Conservation (phyloP, 2,329 filamentous ascomycete genomes). For the Ophiobolus disseminans region DNA sequence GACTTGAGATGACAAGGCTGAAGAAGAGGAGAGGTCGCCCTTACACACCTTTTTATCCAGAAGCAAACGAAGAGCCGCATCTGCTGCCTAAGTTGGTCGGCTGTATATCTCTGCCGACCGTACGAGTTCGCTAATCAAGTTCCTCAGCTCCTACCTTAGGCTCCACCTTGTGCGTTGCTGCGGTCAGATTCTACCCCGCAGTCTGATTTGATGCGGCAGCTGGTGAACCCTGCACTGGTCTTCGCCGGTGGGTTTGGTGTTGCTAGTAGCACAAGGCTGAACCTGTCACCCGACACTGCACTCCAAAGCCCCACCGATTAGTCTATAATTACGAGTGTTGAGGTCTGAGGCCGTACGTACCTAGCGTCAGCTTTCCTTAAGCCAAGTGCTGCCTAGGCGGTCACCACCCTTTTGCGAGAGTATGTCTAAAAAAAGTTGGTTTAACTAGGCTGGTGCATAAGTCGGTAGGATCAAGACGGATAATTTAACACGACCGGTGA, state of each 20-base stretch:
- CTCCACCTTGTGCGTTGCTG: constrained; percentile 7
- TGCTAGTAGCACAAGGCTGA: constrained; percentile 11
- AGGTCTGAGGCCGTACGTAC: constrained; percentile 9
- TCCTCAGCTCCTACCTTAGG: constrained; percentile 7
- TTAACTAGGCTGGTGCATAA: constrained; percentile 3
- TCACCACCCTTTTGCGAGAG: constrained; percentile 4
- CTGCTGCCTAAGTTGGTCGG: constrained; percentile 8
- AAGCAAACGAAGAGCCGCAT: constrained; percentile 12
- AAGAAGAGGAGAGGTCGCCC: background rate
- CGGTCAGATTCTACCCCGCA: constrained; percentile 12
- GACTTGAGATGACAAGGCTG: background rate
- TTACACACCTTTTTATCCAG: constrained; percentile 19
- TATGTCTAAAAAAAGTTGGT: constrained; percentile 13
- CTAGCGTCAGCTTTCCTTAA: constrained; percentile 15
- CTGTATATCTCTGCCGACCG: background rate
- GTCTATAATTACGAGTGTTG: constrained; percentile 1
- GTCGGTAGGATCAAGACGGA: no score
- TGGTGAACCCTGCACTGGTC: constrained; percentile 6
- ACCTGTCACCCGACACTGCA: constrained; percentile 4
- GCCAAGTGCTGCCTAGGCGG: constrained; percentile 18
- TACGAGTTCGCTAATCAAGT: background rate
- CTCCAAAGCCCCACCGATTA: background rate
- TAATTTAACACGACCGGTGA: constrained; percentile 23
- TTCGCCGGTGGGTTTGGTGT: constrained; percentile 1
- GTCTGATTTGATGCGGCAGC: constrained; percentile 5